Evolutionary conservation across 345 rosid species (phyloP), one percentile per base, ranked within the genome.

Genomic region (Gossypium sturtianum): DNA sequence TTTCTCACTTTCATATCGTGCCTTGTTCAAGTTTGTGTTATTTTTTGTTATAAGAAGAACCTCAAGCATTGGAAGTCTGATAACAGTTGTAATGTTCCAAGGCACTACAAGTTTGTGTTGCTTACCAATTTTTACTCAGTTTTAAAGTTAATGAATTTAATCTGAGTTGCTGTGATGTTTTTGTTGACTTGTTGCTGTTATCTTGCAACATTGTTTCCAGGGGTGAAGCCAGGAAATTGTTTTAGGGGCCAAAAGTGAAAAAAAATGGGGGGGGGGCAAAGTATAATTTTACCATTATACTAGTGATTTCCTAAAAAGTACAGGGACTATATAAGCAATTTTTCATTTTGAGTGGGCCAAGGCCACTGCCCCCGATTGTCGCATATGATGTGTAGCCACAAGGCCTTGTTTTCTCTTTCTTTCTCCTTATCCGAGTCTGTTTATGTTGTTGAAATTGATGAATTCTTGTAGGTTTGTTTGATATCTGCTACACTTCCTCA

Each of bases 401-500:
- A 57, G 12, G 49, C 61, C 29, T 19, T 47, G 6, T 1, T 29
- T 48, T 51, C 22, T 7, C 22, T 12, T 8, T 44, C 25, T 48
- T 3, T n/a, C 47, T 63, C 56, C 43, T 38, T 61, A 10, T 72
- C 19, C 17, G 47, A 58, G 15, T 58, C 53, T 25, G 34, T 16
- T 25, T 62, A 62, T 29, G 51, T 47, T 44, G 52, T 48, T 51
- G 23, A 19, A 13, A 12, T 47, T 27, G 27, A 22, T 19, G 10
- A 56, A 53, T 76, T 22, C 38, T 68, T 80, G 76, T 75, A 93
- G 97, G 98, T 95, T 76, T 89, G 87, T 75, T 81, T 96, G 89
- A 91, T 96, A 66, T 96, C 99, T 76, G 99, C 99, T 57, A 96
- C 98, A 2, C 94, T 96, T 72, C 97, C 98, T 62, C 92, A 93